phyloP scores from a whole-genome alignment of 202 grass and related monocot species.

The Eragrostis tef region DNA sequence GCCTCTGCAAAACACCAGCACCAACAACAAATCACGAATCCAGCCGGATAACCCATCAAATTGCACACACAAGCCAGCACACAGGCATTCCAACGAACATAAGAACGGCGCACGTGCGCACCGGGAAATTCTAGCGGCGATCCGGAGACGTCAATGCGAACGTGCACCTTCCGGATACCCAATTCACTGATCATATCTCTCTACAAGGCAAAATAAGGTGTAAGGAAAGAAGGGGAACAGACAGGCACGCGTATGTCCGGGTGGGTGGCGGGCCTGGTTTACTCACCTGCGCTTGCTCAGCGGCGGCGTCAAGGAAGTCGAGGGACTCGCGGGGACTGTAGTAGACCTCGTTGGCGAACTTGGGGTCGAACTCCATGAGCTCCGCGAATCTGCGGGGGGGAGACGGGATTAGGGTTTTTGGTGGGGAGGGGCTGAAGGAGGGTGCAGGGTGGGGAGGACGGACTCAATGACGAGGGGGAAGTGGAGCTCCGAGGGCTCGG shows the following conservation, averaged over 20 bases:
- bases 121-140: conserved; percentile 73
- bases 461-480: conserved; percentile 73
- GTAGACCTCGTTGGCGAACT: conserved; percentile 54
- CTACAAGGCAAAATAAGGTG: conserved; percentile 40
- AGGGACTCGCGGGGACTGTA: conserved; percentile 41
- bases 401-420: conserved; percentile 34
- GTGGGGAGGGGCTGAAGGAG: not conserved
- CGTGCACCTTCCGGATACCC: conserved; percentile 44
- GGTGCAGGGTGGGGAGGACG: not conserved
- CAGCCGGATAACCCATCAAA: not conserved
- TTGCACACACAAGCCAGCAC: not conserved
- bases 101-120: not conserved
- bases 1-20: conserved; percentile 54
- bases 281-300: conserved; percentile 55
- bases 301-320: conserved; percentile 46
- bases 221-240: not conserved
- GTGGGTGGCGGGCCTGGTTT: no score
- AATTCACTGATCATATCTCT: conserved; percentile 17
- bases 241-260: not conserved
- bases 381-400: conserved; percentile 62
- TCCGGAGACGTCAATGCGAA: conserved; percentile 66
- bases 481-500: conserved; percentile 54
- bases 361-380: conserved; percentile 65
- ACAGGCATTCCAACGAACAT: conserved; percentile 24
- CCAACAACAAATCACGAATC: not conserved